phyloP scores from a whole-genome alignment of 140 eudicot species.

The Stevia rebaudiana region DNA sequence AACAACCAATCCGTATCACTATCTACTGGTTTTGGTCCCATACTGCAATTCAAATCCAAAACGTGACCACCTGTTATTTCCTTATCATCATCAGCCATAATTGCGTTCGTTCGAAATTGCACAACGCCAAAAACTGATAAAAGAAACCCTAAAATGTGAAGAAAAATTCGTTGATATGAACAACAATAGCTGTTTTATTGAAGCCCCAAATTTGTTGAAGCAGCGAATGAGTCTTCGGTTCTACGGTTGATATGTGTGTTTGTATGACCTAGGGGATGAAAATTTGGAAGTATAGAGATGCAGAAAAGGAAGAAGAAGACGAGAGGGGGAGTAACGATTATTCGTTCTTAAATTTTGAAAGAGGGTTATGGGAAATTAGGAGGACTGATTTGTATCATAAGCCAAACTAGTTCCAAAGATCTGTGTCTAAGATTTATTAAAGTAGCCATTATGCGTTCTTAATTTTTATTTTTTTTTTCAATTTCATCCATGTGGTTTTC shows the following conservation, averaged over 20 bases:
- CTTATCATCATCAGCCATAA: constrained; percentile 23
- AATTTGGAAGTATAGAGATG: neutral
- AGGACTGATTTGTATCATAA: too few relatives aligned
- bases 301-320: neutral
- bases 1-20: neutral
- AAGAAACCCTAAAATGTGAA: constrained; percentile 14
- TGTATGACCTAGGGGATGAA: constrained; percentile 15
- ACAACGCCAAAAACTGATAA: neutral
- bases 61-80: constrained; percentile 3
- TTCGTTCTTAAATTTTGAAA: constrained; percentile 5
- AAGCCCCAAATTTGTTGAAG: neutral
- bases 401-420: too few relatives aligned
- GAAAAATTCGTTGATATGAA: constrained; percentile 6
- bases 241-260: neutral
- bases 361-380: too few relatives aligned
- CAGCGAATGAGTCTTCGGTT: neutral
- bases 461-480: too few relatives aligned
- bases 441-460: too few relatives aligned
- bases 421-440: too few relatives aligned
- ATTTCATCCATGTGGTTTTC: too few relatives aligned
- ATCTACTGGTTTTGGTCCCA: constrained; percentile 5
- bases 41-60: constrained; percentile 16
- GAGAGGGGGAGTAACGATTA: constrained; percentile 4
- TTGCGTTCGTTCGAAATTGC: neutral
- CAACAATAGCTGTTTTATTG: neutral